Base-by-base conservation (phyloP, 345 rosid genomes). In the Theobroma cacao region DNA sequence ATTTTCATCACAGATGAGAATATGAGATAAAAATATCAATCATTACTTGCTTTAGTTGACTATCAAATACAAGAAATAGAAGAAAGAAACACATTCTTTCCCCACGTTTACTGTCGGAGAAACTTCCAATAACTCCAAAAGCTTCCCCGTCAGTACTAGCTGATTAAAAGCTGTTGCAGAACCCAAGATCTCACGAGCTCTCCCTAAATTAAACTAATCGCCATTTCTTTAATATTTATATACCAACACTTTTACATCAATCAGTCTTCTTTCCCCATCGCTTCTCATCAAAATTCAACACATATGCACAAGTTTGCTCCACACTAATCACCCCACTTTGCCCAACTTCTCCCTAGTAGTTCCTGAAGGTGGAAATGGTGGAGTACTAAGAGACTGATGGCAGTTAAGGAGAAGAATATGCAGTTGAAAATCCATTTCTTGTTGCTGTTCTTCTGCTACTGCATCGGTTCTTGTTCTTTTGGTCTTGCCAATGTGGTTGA, bases 31-130 rank as follows among this genome's bases (percentile, higher is more conserved):
- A n/a, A n/a, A 79, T 62, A 71, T 53, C 77, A 45, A 66, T 18
- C 48, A 70, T 48, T 55, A 48, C 18, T 63, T 3, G 59, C 58
- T 64, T 63, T 38, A 61, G 72, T 73, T 73, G 87, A 80, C 81
- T 61, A 58, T 70, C 78, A 76, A 81, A 78, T 74, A 80, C 84
- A 81, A 77, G 68, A 52, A 79, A 82, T 58, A 81, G 70, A 75
- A 75, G 81, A 81, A 76, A 72, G 41, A 81, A 88, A 84, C 88
- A 84, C 89, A 90, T 87, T 89, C 88, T 82, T 84, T 80, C 75
- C 79, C 88, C 90, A 89, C 82, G 92, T 88, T 90, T 85, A 47
- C 78, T 89, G 92, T 91, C 88, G 90, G 89, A 77, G 82, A 82
- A 81, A 80, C 87, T 85, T 89, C 91, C 86, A 86, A 64, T 84